Percentiles rank a stretch among this genome's conserved stretches.
These are phyloP conservation scores for Trichoderma koningiopsis DNA, from an alignment of 2,329 filamentous ascomycete species.

Conservation along the genomic window DNA sequence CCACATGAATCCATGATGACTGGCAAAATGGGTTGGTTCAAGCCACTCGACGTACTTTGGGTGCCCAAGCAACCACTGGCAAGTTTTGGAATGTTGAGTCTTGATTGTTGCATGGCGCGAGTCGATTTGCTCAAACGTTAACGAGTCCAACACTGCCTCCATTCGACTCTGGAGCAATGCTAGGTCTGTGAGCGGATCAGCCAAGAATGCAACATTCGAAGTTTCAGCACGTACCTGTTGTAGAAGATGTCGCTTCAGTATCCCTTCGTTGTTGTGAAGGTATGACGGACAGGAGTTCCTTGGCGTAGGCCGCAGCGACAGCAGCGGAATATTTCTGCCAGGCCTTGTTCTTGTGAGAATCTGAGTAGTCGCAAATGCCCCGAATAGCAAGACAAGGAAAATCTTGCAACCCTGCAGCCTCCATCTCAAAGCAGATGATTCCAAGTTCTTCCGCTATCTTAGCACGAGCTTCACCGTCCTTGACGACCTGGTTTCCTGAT, in stretches of 20 bases:
- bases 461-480: constrained; percentile 26
- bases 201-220: not conserved
- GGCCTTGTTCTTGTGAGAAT: constrained; percentile 42
- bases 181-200: not conserved
- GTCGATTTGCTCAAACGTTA: not conserved
- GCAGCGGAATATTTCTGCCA: constrained; percentile 43
- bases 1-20: not conserved
- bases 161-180: not conserved
- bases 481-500: constrained; percentile 32
- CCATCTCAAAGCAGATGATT: constrained; percentile 34
- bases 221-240: not conserved
- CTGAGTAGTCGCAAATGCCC: constrained; percentile 44
- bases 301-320: constrained; percentile 36
- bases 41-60: not conserved
- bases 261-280: not conserved
- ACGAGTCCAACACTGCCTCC: not conserved
- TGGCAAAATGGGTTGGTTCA: not conserved
- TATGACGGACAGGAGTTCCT: constrained; percentile 4
- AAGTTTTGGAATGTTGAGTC: not conserved
- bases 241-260: not conserved
- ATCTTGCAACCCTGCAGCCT: constrained; percentile 30
- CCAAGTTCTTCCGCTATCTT: constrained; percentile 8
- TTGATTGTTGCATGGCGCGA: not conserved
- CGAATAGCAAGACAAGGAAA: constrained; percentile 38
- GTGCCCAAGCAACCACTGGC: not conserved